Base-by-base conservation (phyloP, 768 basidiomycete species). In the Trichaptum fuscoviolaceum region DNA sequence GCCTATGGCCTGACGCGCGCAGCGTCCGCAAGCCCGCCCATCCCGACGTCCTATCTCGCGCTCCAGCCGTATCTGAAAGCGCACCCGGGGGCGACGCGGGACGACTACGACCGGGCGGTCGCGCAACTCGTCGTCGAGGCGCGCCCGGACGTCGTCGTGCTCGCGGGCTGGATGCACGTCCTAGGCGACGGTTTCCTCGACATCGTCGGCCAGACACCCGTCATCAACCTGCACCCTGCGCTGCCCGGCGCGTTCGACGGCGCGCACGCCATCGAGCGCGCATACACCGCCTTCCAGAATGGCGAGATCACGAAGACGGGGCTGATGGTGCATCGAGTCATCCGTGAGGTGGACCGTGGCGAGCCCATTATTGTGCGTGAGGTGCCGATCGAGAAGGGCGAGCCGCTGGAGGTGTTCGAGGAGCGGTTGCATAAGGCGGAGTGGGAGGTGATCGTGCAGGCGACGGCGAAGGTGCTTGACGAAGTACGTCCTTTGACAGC, bases 131-230 rank as follows among this genome's bases (percentile, higher is more conserved):
- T 94, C 3, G 72, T 91, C 6, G 73, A 77, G 26, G 84, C 80
- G 23, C 77, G 79, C 35, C 96, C 96, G 0, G 93, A 98, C 76
- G 75, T 96, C 26, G 85, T 99, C 62, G 92, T 99, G 7, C 83
- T 99, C n/a, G 97, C 96, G 0, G 97, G 97, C 0, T 99, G 95
- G 93, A 98, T 99, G 96, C 96, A 99, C 73, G 93, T 99, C 71
- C 83, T 98, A 67, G 87, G 89, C 66, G 89, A 92, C 64, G 80
- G 79, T 0, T 98, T 98, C 76, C 76, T 99, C 67, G 85, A 92
- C 23, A 81, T 87, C 35, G 74, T 93, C 63, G 80, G 82, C 62
- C 84, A 84, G 7, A 72, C 76, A 1, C 89, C 93, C 0, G 92
- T 97, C 68, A 96, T 99, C 80, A 99, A 99, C 74, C 81, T 99